These are phyloP conservation scores for Casuarina cunninghamiana DNA, from an alignment of 306 rosid species.

Conservation along the genomic window DNA sequence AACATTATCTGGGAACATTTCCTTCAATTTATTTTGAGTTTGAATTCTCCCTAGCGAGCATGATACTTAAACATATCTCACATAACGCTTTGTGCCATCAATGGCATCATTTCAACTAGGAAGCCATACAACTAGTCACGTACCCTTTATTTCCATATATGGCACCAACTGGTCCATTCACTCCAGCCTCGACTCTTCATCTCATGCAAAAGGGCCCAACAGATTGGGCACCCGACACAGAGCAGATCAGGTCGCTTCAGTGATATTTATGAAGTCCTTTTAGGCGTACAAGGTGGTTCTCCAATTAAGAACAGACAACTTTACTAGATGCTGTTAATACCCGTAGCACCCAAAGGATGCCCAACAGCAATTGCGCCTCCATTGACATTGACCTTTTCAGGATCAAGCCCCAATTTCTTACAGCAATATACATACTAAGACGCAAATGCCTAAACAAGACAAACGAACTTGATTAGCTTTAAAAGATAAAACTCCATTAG, in stretches of 20 bases:
- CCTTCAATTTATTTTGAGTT: no score
- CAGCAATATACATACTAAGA: slow-evolving; percentile 77
- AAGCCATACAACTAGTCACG: no score
- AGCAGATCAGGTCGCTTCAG: slow-evolving; percentile 10
- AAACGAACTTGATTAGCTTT: slow-evolving; percentile 16
- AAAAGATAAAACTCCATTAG: background rate
- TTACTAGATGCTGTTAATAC: slow-evolving; percentile 28
- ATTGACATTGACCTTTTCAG: slow-evolving; percentile 71
- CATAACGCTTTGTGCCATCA: no score
- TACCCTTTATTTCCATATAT: no score
- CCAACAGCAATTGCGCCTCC: slow-evolving; percentile 97
- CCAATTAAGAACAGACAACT: background rate
- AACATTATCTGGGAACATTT: no score
- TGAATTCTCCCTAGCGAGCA: no score
- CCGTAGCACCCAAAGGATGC: slow-evolving; percentile 94
- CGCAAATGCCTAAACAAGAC: slow-evolving; percentile 75
- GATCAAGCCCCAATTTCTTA: slow-evolving; percentile 82
- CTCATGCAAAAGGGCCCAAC: slow-evolving; percentile 77
- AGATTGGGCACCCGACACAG: slow-evolving; percentile 75
- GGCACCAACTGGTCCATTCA: no score
- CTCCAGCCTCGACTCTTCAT: slow-evolving; percentile 76
- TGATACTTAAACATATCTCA: no score
- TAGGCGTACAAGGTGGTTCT: background rate
- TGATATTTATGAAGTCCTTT: background rate
- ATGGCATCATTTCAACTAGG: no score